Base-by-base conservation (phyloP, 352 stramenopile genomes). In the Thalassiosira exigua region DNA sequence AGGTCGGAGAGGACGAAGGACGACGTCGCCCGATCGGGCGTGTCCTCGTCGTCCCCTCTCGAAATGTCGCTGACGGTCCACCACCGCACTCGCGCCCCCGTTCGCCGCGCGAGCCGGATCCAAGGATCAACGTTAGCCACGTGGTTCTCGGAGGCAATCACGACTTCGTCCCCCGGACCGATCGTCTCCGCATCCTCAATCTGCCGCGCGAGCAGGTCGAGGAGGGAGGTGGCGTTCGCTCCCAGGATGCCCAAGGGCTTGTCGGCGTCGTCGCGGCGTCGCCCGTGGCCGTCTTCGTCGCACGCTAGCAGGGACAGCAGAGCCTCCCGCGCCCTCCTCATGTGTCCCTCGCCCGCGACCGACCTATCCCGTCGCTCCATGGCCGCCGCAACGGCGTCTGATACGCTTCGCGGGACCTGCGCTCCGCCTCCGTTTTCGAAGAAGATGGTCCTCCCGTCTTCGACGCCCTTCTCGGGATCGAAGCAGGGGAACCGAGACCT, bases 71-170 rank as follows among this genome's bases (percentile, higher is more conserved):
- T 46, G 22, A 76, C n/a, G 24, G 74, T 81, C 79, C 80, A 92
- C 71, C 82, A 87, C 60, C 84, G 81, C 17, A 93, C 59, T 26
- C 30, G 76, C 3, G 70, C 75, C 60, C 82, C 84, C 2, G 51
- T 32, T 21, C 21, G 26, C 62, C 74, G 53, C 0, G 82, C 81
- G 32, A 64, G 69, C 32, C 66, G n/a, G 2, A 90, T 50, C 88
- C 88, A 93, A 22, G 88, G 86, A 14, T 64, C 56, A 36, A 91
- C 70, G 68, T 93, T 92, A 0, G 88, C 86, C 22, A 80, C 26
- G 71, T 93, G 88, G 79, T 93, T 93, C 59, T 92, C 82, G 3
- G 76, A 79, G 26, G 76, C 79, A 67, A 93, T 56, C 26, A 93
- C 54, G 54, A 93, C 78, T 62, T 93, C 84, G 48, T 93, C 84